phyloP scores from a whole-genome alignment of 352 stramenopile genomes.

The Phytopythium litorale region DNA sequence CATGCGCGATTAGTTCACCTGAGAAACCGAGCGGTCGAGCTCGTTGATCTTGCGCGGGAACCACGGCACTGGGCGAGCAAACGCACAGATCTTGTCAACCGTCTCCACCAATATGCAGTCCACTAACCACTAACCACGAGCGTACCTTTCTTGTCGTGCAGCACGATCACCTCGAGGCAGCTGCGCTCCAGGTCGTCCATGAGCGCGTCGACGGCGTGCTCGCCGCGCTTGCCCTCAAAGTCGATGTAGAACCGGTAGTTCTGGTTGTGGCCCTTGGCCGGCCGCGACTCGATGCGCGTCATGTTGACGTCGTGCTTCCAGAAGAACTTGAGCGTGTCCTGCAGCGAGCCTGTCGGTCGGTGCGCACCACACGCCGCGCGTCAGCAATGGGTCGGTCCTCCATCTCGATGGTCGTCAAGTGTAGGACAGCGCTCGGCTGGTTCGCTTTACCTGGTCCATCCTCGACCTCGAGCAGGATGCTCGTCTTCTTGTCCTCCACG shows the following conservation, averaged over 20 bases:
- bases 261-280: conserved; percentile 75
- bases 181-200: conserved; percentile 84
- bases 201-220: conserved; percentile 78
- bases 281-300: conserved; percentile 94
- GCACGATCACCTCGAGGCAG: conserved; percentile 88
- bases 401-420: neutral
- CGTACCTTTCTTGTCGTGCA: conserved; percentile 92
- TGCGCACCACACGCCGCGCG: neutral
- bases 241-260: conserved; percentile 94
- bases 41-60: conserved; percentile 85
- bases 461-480: conserved; percentile 69
- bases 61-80: conserved; percentile 52
- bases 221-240: conserved; percentile 85
- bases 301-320: conserved; percentile 98
- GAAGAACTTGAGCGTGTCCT: conserved; percentile 96
- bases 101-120: neutral
- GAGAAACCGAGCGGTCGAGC: conserved; percentile 67
- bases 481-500: conserved; percentile 64
- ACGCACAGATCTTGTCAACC: neutral
- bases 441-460: conserved; percentile 35
- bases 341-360: conserved; percentile 72
- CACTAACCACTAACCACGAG: no score
- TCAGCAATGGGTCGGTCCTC: neutral
- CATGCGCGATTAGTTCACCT: conserved; percentile 7
- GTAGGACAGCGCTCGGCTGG: no score